Percentiles rank a stretch among this genome's conserved stretches.
These are phyloP conservation scores for Westerdykella aurantiaca DNA, from an alignment of 2,329 filamentous ascomycete species.

Conservation along the genomic window DNA sequence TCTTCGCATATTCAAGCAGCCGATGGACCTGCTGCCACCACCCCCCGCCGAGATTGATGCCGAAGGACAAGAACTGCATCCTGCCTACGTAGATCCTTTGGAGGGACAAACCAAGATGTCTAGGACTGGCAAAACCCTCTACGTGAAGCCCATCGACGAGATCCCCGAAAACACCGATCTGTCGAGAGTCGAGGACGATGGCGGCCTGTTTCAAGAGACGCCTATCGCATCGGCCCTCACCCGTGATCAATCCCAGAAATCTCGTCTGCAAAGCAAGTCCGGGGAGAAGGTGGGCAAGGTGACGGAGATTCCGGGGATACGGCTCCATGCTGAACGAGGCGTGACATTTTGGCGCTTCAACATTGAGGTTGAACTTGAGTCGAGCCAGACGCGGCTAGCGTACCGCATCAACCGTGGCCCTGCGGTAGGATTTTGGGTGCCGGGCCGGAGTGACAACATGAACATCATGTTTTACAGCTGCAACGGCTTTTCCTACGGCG, in stretches of 20 bases:
- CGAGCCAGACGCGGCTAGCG: constrained; percentile 75
- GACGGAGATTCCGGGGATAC: constrained; percentile 74
- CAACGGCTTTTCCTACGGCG: constrained; percentile 84
- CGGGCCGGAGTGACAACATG: constrained; percentile 77
- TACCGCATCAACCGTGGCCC: constrained; percentile 94
- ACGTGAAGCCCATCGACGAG: constrained; percentile 83
- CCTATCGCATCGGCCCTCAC: constrained; percentile 48
- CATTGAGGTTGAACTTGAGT: constrained; percentile 78
- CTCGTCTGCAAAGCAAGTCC: constrained; percentile 53
- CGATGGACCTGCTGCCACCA: constrained; percentile 73
- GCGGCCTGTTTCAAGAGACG: constrained; percentile 72
- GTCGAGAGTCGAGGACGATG: constrained; percentile 71
- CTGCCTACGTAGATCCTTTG: constrained; percentile 83
- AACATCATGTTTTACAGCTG: constrained; percentile 99
- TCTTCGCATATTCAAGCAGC: constrained; percentile 79
- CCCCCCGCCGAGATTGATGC: constrained; percentile 64
- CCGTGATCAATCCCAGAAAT: constrained; percentile 21
- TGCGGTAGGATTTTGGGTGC: constrained; percentile 89
- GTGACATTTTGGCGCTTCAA: constrained; percentile 98
- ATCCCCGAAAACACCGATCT: constrained; percentile 72
- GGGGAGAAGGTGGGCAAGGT: constrained; percentile 78
- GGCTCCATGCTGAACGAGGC: constrained; percentile 77
- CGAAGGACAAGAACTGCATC: constrained; percentile 58
- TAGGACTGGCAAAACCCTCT: constrained; percentile 77
- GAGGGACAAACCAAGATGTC: constrained; percentile 82